These are phyloP conservation scores for Globisporangium okanoganense DNA, from an alignment of 352 stramenopile species.

Conservation along the genomic window DNA sequence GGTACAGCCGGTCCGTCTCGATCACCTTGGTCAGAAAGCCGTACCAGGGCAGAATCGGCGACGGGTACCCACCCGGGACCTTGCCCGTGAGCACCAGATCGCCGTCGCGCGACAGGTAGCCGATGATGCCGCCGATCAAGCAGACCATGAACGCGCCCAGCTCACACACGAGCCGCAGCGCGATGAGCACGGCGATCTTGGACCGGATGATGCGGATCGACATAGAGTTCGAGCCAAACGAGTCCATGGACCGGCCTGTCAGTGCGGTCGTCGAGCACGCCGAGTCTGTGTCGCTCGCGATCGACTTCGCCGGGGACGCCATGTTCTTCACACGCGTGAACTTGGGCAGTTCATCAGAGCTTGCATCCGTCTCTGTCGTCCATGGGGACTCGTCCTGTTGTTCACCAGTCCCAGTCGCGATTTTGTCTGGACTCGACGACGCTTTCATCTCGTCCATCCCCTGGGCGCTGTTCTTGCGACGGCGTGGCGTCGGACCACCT, in stretches of 20 bases:
- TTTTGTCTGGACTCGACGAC: not conserved
- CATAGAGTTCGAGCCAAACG: constrained; percentile 25
- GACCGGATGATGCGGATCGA: constrained; percentile 40
- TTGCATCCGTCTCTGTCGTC: not conserved
- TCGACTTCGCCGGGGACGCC: constrained; percentile 43
- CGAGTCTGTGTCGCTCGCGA: constrained; percentile 34
- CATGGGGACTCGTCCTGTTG: not conserved
- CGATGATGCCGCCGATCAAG: constrained; percentile 53
- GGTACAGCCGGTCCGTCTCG: constrained; percentile 39
- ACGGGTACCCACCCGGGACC: constrained; percentile 68
- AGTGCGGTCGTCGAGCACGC: constrained; percentile 49
- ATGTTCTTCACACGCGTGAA: constrained; percentile 32
- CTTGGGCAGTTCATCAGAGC: not conserved
- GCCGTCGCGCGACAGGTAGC: constrained; percentile 36
- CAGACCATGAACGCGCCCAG: constrained; percentile 73
- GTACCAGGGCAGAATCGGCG: constrained; percentile 48
- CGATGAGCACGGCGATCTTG: constrained; percentile 42
- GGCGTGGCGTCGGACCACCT: constrained; percentile 4
- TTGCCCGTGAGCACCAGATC: constrained; percentile 61
- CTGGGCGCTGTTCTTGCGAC: constrained; percentile 7
- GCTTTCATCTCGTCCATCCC: constrained; percentile 8
- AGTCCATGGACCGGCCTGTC: constrained; percentile 23
- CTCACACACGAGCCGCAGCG: constrained; percentile 42
- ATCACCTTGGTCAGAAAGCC: constrained; percentile 39
- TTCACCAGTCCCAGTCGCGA: too few species aligned